Evolutionary conservation across 805 yeast species (phyloP).

Genomic region (Candida cerambycidarum): DNA sequence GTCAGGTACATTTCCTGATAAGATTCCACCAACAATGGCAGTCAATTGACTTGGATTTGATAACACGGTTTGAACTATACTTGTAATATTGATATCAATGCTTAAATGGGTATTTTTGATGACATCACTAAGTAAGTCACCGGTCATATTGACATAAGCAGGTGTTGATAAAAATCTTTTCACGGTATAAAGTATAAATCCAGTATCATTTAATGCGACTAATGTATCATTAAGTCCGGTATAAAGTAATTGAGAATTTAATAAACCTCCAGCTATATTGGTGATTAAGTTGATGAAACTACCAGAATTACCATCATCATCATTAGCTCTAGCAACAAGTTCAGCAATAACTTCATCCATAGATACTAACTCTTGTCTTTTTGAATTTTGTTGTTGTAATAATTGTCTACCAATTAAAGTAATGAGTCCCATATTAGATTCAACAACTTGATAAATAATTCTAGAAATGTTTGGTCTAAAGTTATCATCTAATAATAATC

Average conservation of each 20-base stretch:
- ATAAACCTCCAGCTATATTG: constrained; percentile 27
- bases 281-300: constrained; percentile 26
- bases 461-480: constrained; percentile 34
- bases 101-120: constrained; percentile 26
- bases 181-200: constrained; percentile 36
- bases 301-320: constrained; percentile 17
- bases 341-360: not conserved
- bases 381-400: constrained; percentile 19
- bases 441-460: constrained; percentile 30
- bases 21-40: constrained; percentile 18
- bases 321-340: not conserved
- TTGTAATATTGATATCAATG: constrained; percentile 26
- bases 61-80: constrained; percentile 22
- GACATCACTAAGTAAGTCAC: constrained; percentile 28
- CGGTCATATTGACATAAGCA: constrained; percentile 37
- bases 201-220: constrained; percentile 42
- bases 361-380: constrained; percentile 6
- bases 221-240: constrained; percentile 26
- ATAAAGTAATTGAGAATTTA: constrained; percentile 28
- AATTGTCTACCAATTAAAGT: constrained; percentile 21
- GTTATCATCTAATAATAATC: constrained; percentile 33
- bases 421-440: constrained; percentile 29
- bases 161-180: constrained; percentile 35
- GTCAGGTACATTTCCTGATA: constrained; percentile 20
- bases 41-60: constrained; percentile 23